A percentile compares a stretch with the other conserved stretches of the same genome.
Conservation (phyloP, 2,329 filamentous ascomycete genomes). For the Botryotinia calthae region DNA sequence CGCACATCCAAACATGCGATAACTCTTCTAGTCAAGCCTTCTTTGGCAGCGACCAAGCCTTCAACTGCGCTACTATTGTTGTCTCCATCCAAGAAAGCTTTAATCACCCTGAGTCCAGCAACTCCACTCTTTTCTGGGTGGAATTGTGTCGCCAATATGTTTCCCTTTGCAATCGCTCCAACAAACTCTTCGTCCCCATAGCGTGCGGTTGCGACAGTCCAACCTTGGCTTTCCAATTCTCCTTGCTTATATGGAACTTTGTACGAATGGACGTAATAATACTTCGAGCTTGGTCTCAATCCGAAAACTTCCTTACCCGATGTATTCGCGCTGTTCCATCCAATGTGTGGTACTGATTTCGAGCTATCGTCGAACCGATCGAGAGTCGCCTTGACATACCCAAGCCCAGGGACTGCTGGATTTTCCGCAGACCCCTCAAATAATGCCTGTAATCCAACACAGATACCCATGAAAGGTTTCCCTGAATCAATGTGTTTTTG, state of each 20-base stretch:
- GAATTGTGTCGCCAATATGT: constrained; percentile 90
- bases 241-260: constrained; percentile 73
- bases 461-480: constrained; percentile 99
- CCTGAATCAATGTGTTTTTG: constrained; percentile 77
- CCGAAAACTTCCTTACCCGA: constrained; percentile 67
- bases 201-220: constrained; percentile 85
- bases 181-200: constrained; percentile 91
- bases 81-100: constrained; percentile 78
- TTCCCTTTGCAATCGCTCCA: constrained; percentile 80
- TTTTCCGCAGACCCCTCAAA: constrained; percentile 86
- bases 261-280: constrained; percentile 98
- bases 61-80: constrained; percentile 38
- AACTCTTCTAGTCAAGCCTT: constrained; percentile 85
- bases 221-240: constrained; percentile 75
- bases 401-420: constrained; percentile 67
- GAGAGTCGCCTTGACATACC: constrained; percentile 68
- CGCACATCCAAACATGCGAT: constrained; percentile 97
- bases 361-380: constrained; percentile 70
- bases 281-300: constrained; percentile 78
- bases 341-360: constrained; percentile 98
- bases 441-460: constrained; percentile 87
- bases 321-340: constrained; percentile 89
- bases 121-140: constrained; percentile 96
- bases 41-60: constrained; percentile 39
- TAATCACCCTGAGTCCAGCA: constrained; percentile 79